Base-by-base conservation (phyloP, 345 rosid species). In the Salix brachista region DNA sequence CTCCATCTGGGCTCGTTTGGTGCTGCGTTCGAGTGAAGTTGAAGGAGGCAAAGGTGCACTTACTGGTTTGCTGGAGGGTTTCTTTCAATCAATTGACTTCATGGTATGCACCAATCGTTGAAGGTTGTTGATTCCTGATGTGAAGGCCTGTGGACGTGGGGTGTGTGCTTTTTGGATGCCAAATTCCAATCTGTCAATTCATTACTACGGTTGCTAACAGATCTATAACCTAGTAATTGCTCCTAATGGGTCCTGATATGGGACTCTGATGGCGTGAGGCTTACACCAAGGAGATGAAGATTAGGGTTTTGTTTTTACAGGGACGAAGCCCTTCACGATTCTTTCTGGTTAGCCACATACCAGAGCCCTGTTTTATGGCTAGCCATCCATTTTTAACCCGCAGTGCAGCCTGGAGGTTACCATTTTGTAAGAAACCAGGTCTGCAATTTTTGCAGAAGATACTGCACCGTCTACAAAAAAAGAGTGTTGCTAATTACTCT, bases 21-120 rank as follows among this genome's bases (percentile, higher is more conserved):
- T 84, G 72, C 61, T 84, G 67, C 46, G 32, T 48, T 34, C 46
- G 84, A 78, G 84, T 83, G 70, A 74, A 39, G 67, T 66, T 76
- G 78, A 82, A 87, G 88, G 46, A 80, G 75, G 77, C 73, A 72
- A 25, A 60, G 34, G 69, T 73, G 41, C 23, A 37, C 21, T 58
- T 61, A 1, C 56, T 50, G 32, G 64, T 71, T 80, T 19, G 89
- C 79, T 85, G 78, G 72, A 2, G 72, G 67, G 77, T 58, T 65
- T 48, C 76, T 82, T 77, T 84, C 88, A 34, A 50, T 80, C 77
- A 42, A 23, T 64, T 52, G 65, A 66, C 83, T 69, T 67, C 42
- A 18, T 48, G 4, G 44, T 70, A 75, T 13, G 3, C 74, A 21
- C 32, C n/a, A 4, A 25, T 52, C n/a, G 19, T 52, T 52, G 10